Base-by-base conservation (phyloP, 192 early-diverging fungal species). In the Entomortierella beljakovae region DNA sequence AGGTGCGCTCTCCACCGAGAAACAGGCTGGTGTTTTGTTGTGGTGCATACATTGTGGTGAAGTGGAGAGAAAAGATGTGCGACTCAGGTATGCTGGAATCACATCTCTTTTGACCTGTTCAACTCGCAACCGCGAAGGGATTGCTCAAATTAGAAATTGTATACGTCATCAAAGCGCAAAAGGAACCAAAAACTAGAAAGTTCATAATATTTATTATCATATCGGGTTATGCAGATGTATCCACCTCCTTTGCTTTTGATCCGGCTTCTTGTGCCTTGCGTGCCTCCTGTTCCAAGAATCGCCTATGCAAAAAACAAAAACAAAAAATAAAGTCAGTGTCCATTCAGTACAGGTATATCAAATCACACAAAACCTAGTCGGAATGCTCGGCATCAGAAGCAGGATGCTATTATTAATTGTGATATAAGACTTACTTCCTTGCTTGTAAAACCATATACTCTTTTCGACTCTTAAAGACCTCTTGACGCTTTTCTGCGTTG, bases 1-100 rank as follows among this genome's bases (percentile, higher is more conserved):
- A 93, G 56, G 92, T 92, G 48, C 97, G 90, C 68, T 93, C 86
- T 51, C 97, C 97, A 59, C 95, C 94, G 80, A 96, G 90, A 71
- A 90, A 89, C 54, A 96, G 86, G 16, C 92, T 88, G 23, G 80
- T 43, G 56, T 54, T 81, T 65, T 82, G 83, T 56, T 84, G 75
- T 49, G 72, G 31, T 54, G 80, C 64, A 61, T 81, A 88, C 87
- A 88, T 88, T 57, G 18, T 80, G 65, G 26, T 26, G n/a, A 33
- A 31, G 28, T 38, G 50, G 16, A 15, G 40, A 33, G 52, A 6
- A 16, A 59, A 35, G 15, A 54, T 26, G 52, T 40, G 26, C 20
- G 42, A 54, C 6, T 35, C 34, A n/a, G 56, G 16, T 37, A 35
- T 10, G 34, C 18, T 23, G 56, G n/a, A 38, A 58, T 33, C 52